phyloP scores from a whole-genome alignment of 805 yeast genomes.

The Starmerella sirachaensis region DNA sequence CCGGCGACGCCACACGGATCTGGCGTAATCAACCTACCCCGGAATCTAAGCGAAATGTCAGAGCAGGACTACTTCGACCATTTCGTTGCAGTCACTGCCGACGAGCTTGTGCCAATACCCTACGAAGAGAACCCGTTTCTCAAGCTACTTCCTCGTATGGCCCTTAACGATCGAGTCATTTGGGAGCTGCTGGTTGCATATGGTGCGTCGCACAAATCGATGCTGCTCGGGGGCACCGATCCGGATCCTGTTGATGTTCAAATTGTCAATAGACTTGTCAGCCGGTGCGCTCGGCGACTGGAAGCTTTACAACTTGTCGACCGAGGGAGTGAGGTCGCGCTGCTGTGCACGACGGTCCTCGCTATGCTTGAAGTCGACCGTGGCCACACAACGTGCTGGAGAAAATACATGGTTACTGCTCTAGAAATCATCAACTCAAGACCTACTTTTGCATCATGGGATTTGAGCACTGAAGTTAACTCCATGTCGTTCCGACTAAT shows the following conservation, averaged over 20 bases:
- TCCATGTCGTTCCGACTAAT: conserved; percentile 22
- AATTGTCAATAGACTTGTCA: conserved; percentile 2
- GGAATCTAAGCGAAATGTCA: not conserved
- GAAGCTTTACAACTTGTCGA: not conserved
- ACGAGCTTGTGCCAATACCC: conserved; percentile 55
- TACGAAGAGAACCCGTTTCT: conserved; percentile 57
- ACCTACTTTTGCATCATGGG: conserved; percentile 19
- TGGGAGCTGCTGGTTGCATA: conserved; percentile 18
- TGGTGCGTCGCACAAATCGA: conserved; percentile 17
- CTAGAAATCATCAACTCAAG: conserved; percentile 14
- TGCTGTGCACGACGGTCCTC: conserved; percentile 14
- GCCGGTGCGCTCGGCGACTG: conserved; percentile 5
- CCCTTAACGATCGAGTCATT: conserved; percentile 34
- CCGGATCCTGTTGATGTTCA: conserved; percentile 2
- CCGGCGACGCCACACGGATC: too few relatives aligned
- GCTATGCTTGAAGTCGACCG: conserved; percentile 17
- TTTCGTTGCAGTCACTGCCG: conserved; percentile 49
- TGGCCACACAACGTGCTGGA: conserved; percentile 14
- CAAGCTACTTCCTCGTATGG: conserved; percentile 53
- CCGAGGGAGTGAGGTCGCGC: not conserved
- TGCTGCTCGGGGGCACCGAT: conserved; percentile 4
- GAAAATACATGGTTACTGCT: conserved; percentile 8
- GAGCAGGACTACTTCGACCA: conserved; percentile 47
- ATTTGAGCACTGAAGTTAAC: conserved; percentile 16
- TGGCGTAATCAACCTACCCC: too few relatives aligned